Percentiles rank a stretch among this genome's conserved stretches.
Conservation (phyloP, 2,329 filamentous ascomycete species). For the Fusarium penzigii region DNA sequence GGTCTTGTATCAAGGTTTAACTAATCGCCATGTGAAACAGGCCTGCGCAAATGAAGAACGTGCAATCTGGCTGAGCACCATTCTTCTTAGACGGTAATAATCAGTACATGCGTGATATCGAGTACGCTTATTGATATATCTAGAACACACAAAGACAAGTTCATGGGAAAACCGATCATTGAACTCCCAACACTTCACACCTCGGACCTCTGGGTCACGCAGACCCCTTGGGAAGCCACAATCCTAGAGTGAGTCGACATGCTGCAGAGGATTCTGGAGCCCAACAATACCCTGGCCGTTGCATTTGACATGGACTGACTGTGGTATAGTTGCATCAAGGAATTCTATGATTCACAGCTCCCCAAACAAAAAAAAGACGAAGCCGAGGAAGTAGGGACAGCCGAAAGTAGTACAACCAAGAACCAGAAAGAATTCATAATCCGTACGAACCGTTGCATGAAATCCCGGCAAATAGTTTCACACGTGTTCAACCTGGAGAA, state of each 20-base stretch:
- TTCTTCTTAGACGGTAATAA: conserved; percentile 34
- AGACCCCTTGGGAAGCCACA: conserved; percentile 27
- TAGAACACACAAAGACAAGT: conserved; percentile 31
- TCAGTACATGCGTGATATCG: not conserved
- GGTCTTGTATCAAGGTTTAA: too few species aligned
- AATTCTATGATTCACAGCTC: not conserved
- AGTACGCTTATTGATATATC: not conserved
- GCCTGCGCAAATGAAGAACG: conserved; percentile 6
- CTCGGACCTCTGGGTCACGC: conserved; percentile 23
- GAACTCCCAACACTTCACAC: conserved; percentile 17
- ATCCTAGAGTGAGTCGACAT: conserved; percentile 27
- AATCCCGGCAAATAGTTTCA: conserved; percentile 25
- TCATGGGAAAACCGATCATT: conserved; percentile 30
- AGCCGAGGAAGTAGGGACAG: not conserved
- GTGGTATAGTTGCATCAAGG: not conserved
- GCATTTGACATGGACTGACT: rapidly evolving
- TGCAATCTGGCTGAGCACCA: conserved; percentile 8
- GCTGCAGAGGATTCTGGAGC: too few species aligned
- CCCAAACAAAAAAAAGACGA: not conserved
- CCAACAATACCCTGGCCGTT: too few species aligned
- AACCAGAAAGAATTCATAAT: not conserved
- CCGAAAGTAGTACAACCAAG: not conserved
- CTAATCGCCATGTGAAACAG: not conserved
- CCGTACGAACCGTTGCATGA: not conserved
- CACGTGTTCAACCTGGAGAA: conserved; percentile 33